phyloP scores from a whole-genome alignment of 306 rosid genomes.

The cucumber (Cucumis sativus) region DNA sequence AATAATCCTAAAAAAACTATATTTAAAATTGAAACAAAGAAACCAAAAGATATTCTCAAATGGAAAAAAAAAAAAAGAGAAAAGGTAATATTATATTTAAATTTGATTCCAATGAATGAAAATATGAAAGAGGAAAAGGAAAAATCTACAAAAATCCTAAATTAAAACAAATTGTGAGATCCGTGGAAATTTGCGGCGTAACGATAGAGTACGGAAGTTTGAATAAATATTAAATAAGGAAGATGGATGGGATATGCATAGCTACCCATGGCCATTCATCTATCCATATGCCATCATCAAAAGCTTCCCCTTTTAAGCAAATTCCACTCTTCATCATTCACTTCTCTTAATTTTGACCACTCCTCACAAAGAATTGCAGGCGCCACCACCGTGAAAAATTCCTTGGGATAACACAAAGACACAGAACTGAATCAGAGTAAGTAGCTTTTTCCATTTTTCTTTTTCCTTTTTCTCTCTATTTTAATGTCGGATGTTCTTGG shows the following conservation, averaged over 20 bases:
- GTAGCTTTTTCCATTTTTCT: neutral
- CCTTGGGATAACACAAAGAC: neutral
- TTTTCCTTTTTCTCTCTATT: neutral
- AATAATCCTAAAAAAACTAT: no score
- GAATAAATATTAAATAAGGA: neutral
- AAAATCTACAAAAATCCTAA: neutral
- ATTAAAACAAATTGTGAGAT: neutral
- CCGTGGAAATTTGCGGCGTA: neutral
- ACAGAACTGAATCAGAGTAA: neutral
- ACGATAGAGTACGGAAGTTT: neutral
- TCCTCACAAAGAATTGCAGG: neutral
- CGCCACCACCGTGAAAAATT: neutral
- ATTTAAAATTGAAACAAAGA: no score
- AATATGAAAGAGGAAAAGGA: neutral
- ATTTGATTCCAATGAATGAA: no score
- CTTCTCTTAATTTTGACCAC: neutral
- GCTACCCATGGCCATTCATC: neutral
- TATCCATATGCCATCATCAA: neutral
- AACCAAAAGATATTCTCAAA: no score
- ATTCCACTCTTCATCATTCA: neutral
- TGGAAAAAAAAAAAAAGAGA: no score
- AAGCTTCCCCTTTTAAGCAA: neutral
- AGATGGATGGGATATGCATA: neutral
- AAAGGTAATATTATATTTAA: no score
- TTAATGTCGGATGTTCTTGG: neutral